Evolutionary conservation across 1,284 basidiomycete species (phyloP).

Genomic region (Stygiomarasmius scandens): DNA sequence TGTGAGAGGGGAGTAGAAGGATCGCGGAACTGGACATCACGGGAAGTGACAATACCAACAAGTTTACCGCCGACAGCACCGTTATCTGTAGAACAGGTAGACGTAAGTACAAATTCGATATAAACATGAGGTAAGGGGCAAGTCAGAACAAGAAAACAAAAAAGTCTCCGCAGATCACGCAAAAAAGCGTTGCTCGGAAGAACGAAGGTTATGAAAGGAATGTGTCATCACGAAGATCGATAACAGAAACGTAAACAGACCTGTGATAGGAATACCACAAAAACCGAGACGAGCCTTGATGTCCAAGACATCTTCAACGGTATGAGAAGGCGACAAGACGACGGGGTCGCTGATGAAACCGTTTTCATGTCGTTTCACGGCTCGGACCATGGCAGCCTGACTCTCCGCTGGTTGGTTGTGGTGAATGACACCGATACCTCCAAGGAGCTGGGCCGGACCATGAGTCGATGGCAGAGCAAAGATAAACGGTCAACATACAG

Average conservation of each 20-base stretch:
- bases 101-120: slow-evolving; percentile 10
- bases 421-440: slow-evolving; percentile 98
- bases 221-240: slow-evolving; percentile 49
- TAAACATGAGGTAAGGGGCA: slow-evolving; percentile 11
- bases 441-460: slow-evolving; percentile 67
- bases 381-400: slow-evolving; percentile 96
- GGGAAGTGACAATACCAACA: slow-evolving; percentile 94
- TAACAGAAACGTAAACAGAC: slow-evolving; percentile 49
- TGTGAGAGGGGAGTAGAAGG: slow-evolving; percentile 70
- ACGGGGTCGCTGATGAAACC: slow-evolving; percentile 98
- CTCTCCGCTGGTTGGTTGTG: slow-evolving; percentile 90
- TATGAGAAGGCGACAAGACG: slow-evolving; percentile 78
- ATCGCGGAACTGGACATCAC: slow-evolving; percentile 94
- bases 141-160: slow-evolving; percentile 38
- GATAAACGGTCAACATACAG: slow-evolving; percentile 53
- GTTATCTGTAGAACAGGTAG: slow-evolving; percentile 60
- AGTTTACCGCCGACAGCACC: slow-evolving; percentile 90
- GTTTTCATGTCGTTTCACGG: slow-evolving; percentile 98
- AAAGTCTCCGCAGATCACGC: slow-evolving; percentile 72
- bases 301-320: slow-evolving; percentile 89
- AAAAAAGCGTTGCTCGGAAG: slow-evolving; percentile 76
- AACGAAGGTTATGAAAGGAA: slow-evolving; percentile 80
- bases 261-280: slow-evolving; percentile 97
- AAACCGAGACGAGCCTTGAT: slow-evolving; percentile 94
- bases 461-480: slow-evolving; percentile 22